These are phyloP conservation scores for Colletotrichum sp. DNA, from an alignment of 2,329 filamentous ascomycete species.

Conservation along the genomic window DNA sequence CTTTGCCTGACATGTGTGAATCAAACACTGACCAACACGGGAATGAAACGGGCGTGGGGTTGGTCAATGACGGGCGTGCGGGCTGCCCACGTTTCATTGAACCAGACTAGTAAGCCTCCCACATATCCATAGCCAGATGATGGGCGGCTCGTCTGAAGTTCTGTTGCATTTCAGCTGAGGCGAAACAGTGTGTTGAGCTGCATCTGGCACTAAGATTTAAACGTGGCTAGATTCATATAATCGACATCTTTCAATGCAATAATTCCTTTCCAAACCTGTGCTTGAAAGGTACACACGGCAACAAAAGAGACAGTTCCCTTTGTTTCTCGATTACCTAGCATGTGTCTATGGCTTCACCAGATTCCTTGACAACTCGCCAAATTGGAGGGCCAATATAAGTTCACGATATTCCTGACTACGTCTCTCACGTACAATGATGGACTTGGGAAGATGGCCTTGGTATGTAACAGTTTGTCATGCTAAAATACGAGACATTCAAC, in stretches of 20 bases:
- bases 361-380: neutral
- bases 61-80: neutral
- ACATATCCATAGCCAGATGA: neutral
- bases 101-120: neutral
- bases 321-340: neutral
- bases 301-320: neutral
- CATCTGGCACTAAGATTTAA: neutral
- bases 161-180: neutral
- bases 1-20: neutral
- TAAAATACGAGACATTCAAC: neutral
- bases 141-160: neutral
- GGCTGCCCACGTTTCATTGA: conserved; percentile 5
- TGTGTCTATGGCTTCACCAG: neutral
- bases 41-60: neutral
- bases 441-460: neutral
- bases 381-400: neutral
- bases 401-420: neutral
- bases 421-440: neutral
- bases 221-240: neutral
- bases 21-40: neutral
- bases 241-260: neutral
- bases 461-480: neutral
- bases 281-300: neutral
- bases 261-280: neutral
- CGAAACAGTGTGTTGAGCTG: neutral